Percentiles rank a stretch among this genome's conserved stretches.
These are phyloP conservation scores for Spiromastix sp. DNA, from an alignment of 2,329 filamentous ascomycete genomes.

Conservation along the genomic window DNA sequence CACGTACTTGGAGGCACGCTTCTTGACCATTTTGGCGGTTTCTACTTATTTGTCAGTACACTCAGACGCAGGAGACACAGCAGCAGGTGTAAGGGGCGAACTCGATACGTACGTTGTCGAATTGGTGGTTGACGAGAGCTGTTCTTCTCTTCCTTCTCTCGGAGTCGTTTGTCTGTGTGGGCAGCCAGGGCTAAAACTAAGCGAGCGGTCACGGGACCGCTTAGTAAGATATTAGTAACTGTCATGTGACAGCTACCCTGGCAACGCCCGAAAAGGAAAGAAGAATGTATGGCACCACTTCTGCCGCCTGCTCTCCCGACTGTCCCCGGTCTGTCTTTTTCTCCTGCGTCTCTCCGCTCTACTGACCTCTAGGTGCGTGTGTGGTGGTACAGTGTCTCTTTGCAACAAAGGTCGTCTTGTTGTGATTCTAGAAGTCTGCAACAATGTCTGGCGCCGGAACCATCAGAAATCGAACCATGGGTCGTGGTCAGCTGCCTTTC, in stretches of 20 bases:
- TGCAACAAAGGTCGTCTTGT: too few species aligned
- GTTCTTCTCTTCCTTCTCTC: not conserved
- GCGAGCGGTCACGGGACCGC: not conserved
- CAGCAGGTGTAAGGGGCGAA: not conserved
- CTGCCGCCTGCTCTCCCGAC: too few species aligned
- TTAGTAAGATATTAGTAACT: too few species aligned
- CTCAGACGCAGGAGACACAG: slow-evolving; percentile 3
- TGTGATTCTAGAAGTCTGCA: too few species aligned
- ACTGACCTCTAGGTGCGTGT: too few species aligned
- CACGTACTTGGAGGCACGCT: slow-evolving; percentile 62
- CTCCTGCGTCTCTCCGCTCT: too few species aligned
- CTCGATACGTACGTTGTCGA: slow-evolving; percentile 4
- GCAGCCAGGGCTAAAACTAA: slow-evolving; percentile 4
- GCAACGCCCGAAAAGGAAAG: too few species aligned
- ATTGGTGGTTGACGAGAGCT: slow-evolving; percentile 3
- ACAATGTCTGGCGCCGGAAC: slow-evolving; percentile 42
- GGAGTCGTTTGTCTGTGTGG: slow-evolving; percentile 3
- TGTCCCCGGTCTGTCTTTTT: too few species aligned
- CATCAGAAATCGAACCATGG: slow-evolving; percentile 43
- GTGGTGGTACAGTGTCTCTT: too few species aligned
- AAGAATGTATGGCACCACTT: too few species aligned
- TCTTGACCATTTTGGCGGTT: slow-evolving; percentile 61
- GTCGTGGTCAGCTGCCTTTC: slow-evolving; percentile 44
- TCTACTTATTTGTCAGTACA: slow-evolving; percentile 8
- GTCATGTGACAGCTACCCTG: too few species aligned